These are phyloP conservation scores for Dryadomyces quercivorus DNA, from an alignment of 2,329 filamentous ascomycete genomes.

Conservation along the genomic window DNA sequence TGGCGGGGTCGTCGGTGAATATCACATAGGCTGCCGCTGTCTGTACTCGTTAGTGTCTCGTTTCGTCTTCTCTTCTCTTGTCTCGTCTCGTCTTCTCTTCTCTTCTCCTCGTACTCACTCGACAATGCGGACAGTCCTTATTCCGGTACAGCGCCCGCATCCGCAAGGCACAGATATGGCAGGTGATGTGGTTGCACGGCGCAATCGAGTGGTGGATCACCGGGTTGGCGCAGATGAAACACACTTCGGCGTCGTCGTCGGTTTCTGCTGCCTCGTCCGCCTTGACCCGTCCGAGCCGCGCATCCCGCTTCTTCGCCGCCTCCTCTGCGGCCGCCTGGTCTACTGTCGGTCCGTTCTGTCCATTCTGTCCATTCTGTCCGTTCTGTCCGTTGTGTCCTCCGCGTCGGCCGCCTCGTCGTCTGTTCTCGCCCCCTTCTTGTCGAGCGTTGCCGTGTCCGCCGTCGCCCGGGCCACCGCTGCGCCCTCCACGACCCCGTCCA, in stretches of 20 bases:
- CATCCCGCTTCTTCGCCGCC: neutral
- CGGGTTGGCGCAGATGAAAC: conserved; percentile 93
- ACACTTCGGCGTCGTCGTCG: conserved; percentile 58
- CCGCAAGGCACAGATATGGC: conserved; percentile 86
- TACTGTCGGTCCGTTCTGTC: neutral
- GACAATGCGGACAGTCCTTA: conserved; percentile 91
- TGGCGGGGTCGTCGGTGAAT: conserved; percentile 76
- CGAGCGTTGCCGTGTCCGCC: conserved; percentile 20
- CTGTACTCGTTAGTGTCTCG: conserved; percentile 14
- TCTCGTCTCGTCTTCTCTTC: neutral
- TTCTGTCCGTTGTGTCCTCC: conserved; percentile 6
- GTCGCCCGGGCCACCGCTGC: conserved; percentile 18
- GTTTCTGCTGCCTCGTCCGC: conserved; percentile 3
- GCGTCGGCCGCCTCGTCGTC: conserved; percentile 5
- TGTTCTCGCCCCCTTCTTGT: conserved; percentile 2
- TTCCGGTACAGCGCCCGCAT: conserved; percentile 92
- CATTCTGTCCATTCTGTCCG: conserved; percentile 1
- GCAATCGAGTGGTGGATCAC: conserved; percentile 80
- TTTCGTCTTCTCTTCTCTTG: neutral
- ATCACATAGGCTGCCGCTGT: conserved; percentile 71
- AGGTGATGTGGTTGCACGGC: conserved; percentile 92
- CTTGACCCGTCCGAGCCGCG: conserved; percentile 3
- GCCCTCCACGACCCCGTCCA: conserved; percentile 26
- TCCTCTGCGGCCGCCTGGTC: neutral
- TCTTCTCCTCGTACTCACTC: conserved; percentile 52